Evolutionary conservation across 2,329 filamentous ascomycete genomes (phyloP).

Genomic region (Leptographium galeiforme): DNA sequence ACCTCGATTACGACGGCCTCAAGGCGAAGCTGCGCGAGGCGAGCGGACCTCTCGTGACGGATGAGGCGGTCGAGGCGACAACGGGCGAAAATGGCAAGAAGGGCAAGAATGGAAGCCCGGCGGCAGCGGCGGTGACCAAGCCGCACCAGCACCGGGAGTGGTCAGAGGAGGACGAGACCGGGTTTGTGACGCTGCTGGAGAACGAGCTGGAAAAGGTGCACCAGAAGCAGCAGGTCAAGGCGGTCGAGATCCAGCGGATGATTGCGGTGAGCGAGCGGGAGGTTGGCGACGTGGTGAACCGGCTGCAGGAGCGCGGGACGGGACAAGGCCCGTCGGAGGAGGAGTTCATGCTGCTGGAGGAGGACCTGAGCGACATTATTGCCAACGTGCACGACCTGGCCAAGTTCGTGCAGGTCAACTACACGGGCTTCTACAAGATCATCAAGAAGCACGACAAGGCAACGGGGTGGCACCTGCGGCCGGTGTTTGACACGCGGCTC

Average conservation of each 20-base stretch:
- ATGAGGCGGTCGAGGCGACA: slow-evolving; percentile 26
- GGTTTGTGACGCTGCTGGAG: slow-evolving; percentile 78
- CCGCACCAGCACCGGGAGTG: slow-evolving; percentile 43
- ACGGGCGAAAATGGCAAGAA: slow-evolving; percentile 12
- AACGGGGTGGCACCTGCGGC: slow-evolving; percentile 84
- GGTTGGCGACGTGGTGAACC: slow-evolving; percentile 73
- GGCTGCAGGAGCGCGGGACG: slow-evolving; percentile 50
- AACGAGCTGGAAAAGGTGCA: slow-evolving; percentile 93
- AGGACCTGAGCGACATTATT: slow-evolving; percentile 93
- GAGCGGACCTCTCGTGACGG: slow-evolving; percentile 31
- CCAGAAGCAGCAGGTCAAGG: slow-evolving; percentile 94
- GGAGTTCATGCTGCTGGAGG: slow-evolving; percentile 85
- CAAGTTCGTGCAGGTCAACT: slow-evolving; percentile 97
- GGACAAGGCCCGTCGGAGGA: slow-evolving; percentile 62
- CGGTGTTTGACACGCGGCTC: slow-evolving; percentile 87
- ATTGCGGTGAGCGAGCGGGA: slow-evolving; percentile 82
- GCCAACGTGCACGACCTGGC: slow-evolving; percentile 95
- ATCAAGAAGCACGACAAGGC: slow-evolving; percentile 99
- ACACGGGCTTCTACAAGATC: slow-evolving; percentile 98
- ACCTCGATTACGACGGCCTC: slow-evolving; percentile 92
- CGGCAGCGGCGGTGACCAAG: slow-evolving; percentile 5
- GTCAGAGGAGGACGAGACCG: slow-evolving; percentile 83
- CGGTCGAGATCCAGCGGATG: slow-evolving; percentile 83
- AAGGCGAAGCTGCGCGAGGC: slow-evolving; percentile 75
- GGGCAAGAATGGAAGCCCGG: slow-evolving; percentile 19